A percentile compares a stretch with the other conserved stretches of the same genome.
Conservation (phyloP, 257 asterid species). For the Plantago major region DNA sequence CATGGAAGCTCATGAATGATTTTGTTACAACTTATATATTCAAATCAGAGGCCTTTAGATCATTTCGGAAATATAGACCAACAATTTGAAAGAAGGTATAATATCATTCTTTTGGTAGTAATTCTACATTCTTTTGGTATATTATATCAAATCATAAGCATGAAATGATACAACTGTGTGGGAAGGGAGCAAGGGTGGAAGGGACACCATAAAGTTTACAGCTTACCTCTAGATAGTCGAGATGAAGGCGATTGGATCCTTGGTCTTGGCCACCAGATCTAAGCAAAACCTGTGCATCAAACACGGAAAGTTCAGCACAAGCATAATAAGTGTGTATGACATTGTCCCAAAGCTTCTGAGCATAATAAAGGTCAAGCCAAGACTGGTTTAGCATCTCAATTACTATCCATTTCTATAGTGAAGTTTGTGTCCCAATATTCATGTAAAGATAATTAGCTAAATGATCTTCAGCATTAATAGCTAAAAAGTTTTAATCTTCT, state of each 20-base stretch:
- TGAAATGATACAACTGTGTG: background rate
- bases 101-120: no score
- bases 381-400: background rate
- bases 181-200: background rate
- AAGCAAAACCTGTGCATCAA: conserved; percentile 55
- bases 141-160: no score
- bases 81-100: conserved; percentile 12
- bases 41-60: no score
- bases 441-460: no score
- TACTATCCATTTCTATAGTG: conserved; percentile 10
- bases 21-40: conserved; percentile 1
- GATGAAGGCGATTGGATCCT: conserved; percentile 55
- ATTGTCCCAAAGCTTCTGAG: conserved; percentile 2
- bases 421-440: background rate
- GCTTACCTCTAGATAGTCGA: conserved; percentile 81
- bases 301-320: conserved; percentile 18
- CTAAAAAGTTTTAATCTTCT: no score
- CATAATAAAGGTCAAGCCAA: background rate
- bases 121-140: no score
- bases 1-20: conserved; percentile 9
- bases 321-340: conserved; percentile 11
- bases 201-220: conserved; percentile 8
- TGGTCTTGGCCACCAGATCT: conserved; percentile 59
- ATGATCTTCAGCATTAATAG: no score
- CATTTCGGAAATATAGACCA: no score